Base-by-base conservation (phyloP, 768 basidiomycete species). In the Strobilomyces echinocephalus region DNA sequence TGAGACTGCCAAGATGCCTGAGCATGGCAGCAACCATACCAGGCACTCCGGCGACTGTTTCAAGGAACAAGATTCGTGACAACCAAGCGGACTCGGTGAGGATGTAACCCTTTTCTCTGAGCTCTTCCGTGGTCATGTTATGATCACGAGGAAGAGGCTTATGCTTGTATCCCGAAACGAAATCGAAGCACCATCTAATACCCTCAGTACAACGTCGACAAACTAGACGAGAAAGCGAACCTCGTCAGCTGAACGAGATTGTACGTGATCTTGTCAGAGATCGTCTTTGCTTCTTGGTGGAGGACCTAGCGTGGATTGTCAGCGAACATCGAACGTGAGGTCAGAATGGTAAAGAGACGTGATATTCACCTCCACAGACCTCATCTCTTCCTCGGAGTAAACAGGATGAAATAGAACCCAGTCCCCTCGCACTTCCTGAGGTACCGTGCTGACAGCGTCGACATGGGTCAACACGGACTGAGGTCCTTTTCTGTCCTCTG, bases 381-480 rank as follows among this genome's bases (percentile, higher is more conserved):
- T 82, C 46, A 91, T 66, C 63, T 92, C 91, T 35, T 82, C 81
- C 16, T 73, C 68, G 7, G 88, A 82, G 67, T 97, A 97, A 2
- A 95, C 93, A 0, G 95, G 95, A 65, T 95, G 91, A 66, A 93
- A 91, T 2, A 97, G 73, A 11, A 95, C 91, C 91, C 93, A 97
- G 61, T 90, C 88, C 2, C 89, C 89, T 38, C 74, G 77, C 46
- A 83, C 68, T 64, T 76, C 77, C 3, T 75, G 72, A 3, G 82
- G 82, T 14, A 82, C 71, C 5, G 82, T 81, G 66, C 76, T 79
- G 52, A 76, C 75, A 1, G 77, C 78, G 63, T 73, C 77, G 26
- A 68, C 68, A 53, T 59, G 55, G 35, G 50, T 44, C 18, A 67
- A 49, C 16, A 47, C 53, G 4, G 57, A 56, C 42, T 64, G 60